A percentile compares a stretch with the other conserved stretches of the same genome.
Conservation (phyloP, 371 early-diverging fungal species). For the Syncephalastrum contaminatum region DNA sequence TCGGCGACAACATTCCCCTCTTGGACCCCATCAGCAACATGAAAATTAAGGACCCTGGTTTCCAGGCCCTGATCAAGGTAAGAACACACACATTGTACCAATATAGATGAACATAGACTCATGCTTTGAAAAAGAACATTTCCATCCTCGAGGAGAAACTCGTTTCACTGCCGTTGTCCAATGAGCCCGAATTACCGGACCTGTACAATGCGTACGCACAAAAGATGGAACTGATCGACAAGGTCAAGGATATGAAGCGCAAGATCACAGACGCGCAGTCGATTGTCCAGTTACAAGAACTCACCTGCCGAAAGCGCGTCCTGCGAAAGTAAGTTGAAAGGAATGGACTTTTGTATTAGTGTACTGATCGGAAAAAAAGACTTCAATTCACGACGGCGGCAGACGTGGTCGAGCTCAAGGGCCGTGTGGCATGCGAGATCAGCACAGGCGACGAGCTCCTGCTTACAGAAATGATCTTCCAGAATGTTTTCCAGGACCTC, state of each 20-base stretch:
- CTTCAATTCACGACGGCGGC: constrained; percentile 79
- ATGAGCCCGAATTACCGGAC: constrained; percentile 51
- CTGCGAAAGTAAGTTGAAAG: constrained; percentile 58
- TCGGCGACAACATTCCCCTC: constrained; percentile 73
- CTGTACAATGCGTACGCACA: constrained; percentile 63
- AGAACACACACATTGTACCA: not conserved
- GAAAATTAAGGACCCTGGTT: constrained; percentile 81
- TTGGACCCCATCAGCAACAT: constrained; percentile 91
- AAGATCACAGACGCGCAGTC: constrained; percentile 76
- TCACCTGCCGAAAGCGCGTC: constrained; percentile 88
- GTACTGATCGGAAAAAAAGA: no score
- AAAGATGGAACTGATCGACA: constrained; percentile 58
- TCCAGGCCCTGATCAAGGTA: constrained; percentile 68
- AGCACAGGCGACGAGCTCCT: constrained; percentile 97
- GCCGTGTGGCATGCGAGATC: constrained; percentile 99
- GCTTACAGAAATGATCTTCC: constrained; percentile 99
- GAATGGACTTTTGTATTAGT: not conserved
- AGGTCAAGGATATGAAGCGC: constrained; percentile 67
- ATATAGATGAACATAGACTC: not conserved
- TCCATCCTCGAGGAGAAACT: constrained; percentile 69
- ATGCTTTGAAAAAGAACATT: constrained; percentile 50
- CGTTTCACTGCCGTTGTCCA: constrained; percentile 55
- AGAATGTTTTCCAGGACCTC: constrained; percentile 96
- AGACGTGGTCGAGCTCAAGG: constrained; percentile 95
- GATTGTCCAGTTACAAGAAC: constrained; percentile 90